Conservation (phyloP, 2,329 filamentous ascomycete species). For the Didymella exigua region DNA sequence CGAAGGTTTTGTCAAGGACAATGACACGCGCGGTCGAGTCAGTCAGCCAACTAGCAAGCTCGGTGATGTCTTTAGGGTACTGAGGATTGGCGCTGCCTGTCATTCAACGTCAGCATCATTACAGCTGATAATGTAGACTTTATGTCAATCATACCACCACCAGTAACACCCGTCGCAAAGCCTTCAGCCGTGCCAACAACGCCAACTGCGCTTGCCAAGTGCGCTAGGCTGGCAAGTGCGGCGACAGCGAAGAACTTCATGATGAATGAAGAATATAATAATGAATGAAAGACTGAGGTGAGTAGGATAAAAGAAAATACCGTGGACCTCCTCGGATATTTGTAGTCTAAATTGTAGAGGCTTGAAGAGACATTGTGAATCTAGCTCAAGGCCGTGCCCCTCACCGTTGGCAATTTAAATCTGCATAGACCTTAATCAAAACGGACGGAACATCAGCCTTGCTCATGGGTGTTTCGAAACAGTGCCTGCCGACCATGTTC, state of each 20-base stretch:
- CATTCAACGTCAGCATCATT: neutral
- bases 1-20: conserved; percentile 39
- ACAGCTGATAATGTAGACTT: neutral
- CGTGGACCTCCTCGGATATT: neutral
- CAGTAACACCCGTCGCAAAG: conserved; percentile 18
- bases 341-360: too few relatives aligned
- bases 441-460: neutral
- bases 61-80: conserved; percentile 13
- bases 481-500: neutral
- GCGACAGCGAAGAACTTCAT: conserved; percentile 13
- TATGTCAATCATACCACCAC: conserved; percentile 1
- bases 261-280: neutral
- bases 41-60: conserved; percentile 30
- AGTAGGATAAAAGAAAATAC: neutral
- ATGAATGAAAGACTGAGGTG: neutral
- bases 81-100: conserved; percentile 15
- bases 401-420: neutral
- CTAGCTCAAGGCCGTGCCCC: neutral
- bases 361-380: neutral
- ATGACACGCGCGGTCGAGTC: conserved; percentile 44
- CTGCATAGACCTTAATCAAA: conserved; percentile 4
- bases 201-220: conserved; percentile 12
- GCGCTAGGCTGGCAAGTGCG: conserved; percentile 14
- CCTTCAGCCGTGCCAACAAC: conserved; percentile 16
- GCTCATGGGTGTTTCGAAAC: neutral